Conservation (phyloP, 345 rosid genomes). For the Moricandia moricandioides region DNA sequence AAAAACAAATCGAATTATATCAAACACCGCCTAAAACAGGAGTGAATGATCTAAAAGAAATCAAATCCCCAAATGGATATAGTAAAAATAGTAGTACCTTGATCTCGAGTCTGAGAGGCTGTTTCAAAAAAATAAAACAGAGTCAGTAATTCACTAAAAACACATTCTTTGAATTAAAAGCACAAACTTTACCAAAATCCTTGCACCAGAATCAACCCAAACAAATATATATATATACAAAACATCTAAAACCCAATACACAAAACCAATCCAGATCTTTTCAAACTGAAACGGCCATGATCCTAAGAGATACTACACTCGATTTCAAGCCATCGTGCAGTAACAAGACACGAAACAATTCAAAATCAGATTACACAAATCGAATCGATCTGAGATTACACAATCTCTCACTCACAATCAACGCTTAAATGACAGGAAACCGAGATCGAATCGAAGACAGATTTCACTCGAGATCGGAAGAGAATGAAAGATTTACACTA, state of each 20-base stretch:
- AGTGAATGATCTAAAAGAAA: background rate
- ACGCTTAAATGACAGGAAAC: conserved; percentile 11
- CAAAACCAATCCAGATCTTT: conserved; percentile 15
- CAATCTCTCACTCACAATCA: conserved; percentile 8
- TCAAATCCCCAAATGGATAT: background rate
- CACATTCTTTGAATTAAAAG: background rate
- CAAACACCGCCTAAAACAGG: background rate
- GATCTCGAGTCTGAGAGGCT: conserved; percentile 51
- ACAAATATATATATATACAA: background rate
- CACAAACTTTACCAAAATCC: background rate
- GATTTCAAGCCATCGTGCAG: conserved; percentile 11
- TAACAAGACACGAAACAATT: background rate
- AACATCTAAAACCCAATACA: conserved; percentile 7
- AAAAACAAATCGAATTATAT: conserved; percentile 21
- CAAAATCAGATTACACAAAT: background rate
- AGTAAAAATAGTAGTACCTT: conserved; percentile 36
- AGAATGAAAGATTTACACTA: background rate
- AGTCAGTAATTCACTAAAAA: conserved; percentile 15
- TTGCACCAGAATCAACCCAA: background rate
- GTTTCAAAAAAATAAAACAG: conserved; percentile 25
- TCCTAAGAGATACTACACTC: conserved; percentile 20
- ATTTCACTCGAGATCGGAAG: conserved; percentile 27
- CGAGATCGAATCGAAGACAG: conserved; percentile 25
- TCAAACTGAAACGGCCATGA: background rate
- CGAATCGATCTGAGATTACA: conserved; percentile 26